Percentiles rank a stretch among this genome's conserved stretches.
Conservation (phyloP, 2,329 filamentous ascomycete genomes). For the Claviceps digitariae region DNA sequence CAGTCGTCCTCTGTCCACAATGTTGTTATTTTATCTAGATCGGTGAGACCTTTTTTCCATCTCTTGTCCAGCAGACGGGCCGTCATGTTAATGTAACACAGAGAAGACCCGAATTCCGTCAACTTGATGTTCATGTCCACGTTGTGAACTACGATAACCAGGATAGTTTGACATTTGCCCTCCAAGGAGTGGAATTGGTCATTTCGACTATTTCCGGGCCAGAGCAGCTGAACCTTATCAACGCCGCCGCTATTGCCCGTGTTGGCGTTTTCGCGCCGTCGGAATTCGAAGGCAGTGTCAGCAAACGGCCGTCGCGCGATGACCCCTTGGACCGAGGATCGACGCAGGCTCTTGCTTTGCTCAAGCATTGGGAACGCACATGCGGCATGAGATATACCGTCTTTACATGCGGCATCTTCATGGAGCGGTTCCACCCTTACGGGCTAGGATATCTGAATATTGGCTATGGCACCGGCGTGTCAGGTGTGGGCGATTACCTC, state of each 20-base stretch:
- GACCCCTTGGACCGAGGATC: conserved; percentile 51
- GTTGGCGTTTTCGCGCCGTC: conserved; percentile 61
- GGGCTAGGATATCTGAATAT: conserved; percentile 49
- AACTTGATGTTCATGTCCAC: conserved; percentile 50
- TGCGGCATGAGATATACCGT: conserved; percentile 51
- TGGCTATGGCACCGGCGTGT: conserved; percentile 39
- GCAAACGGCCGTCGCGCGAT: conserved; percentile 32
- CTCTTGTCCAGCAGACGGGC: background rate
- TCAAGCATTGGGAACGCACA: conserved; percentile 38
- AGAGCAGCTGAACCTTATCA: conserved; percentile 57
- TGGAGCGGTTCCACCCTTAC: conserved; percentile 58
- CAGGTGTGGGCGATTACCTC: conserved; percentile 49
- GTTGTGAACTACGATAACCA: conserved; percentile 53
- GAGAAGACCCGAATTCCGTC: conserved; percentile 39
- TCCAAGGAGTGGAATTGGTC: conserved; percentile 60
- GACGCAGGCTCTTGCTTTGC: conserved; percentile 38
- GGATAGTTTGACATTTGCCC: conserved; percentile 45
- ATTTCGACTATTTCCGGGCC: conserved; percentile 59
- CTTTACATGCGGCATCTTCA: conserved; percentile 63
- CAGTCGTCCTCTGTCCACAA: conserved; percentile 46
- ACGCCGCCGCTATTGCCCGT: conserved; percentile 49
- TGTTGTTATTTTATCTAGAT: conserved; percentile 55
- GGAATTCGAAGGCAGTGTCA: conserved; percentile 57
- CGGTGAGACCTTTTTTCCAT: conserved; percentile 10
- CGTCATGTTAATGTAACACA: conserved; percentile 18